Evolutionary conservation across 805 yeast species (phyloP), one percentile per base, ranked within the genome.

Genomic region (Teunomyces atbi): DNA sequence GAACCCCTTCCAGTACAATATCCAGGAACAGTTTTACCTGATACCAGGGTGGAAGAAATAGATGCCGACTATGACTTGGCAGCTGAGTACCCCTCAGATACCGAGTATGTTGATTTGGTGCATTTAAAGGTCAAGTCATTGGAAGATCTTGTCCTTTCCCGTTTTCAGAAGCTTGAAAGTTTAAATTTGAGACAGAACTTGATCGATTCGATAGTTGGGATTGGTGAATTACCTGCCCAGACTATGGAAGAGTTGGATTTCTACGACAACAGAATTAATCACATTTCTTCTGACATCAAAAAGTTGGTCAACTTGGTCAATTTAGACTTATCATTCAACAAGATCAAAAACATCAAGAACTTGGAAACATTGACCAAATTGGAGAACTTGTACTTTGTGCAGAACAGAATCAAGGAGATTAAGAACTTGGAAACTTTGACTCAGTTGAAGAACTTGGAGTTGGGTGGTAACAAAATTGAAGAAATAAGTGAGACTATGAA

Each of bases 261-360:
- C 27, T 94, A 94, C 62, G 99, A 94, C 66, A 94, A 94, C 66
- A 73, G 96, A 56, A 86, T 94, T 57, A 82, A 84, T 53, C 97
- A 90, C 60, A 89, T 94, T 43, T 83, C 91, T 4, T 81, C 83
- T 39, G 84, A 81, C 56, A 61, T 89, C 15, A 81, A 77, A 50
- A 79, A 81, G 41, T 77, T 89, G 53, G 66, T 61, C 2, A 77
- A 79, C 32, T 66, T 90, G 50, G 76, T 65, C 46, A 76, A 60
- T 44, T 71, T 94, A 55, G 99, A 94, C 67, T 73, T 94, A 20
- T 87, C 96, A 19, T 94, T 94, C 69, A 94, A 94, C 66, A 87
- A 84, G 60, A 88, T 92, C 59, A 84, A 86, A 57, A 86, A 85
- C 62, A 87, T 92, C 59, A 87, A 88, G 68, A 88, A 90, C 62